Conservation (phyloP, 768 basidiomycete species). For the Pulveroboletus ravenelii region DNA sequence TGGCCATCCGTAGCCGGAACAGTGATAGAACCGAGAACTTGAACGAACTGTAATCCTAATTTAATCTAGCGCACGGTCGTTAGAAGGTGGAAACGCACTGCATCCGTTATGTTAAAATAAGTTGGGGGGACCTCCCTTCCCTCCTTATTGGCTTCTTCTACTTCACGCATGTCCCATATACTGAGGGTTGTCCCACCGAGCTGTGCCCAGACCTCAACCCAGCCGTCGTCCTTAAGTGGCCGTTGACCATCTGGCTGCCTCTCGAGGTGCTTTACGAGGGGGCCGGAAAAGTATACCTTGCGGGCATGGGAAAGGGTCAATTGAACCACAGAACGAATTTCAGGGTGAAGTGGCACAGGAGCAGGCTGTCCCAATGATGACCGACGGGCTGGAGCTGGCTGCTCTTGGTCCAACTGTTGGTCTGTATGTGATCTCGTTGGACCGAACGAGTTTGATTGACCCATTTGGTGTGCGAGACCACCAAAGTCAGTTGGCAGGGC, state of each 20-base stretch:
- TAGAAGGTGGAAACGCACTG: conserved; percentile 46
- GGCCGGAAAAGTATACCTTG: conserved; percentile 86
- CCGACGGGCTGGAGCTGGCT: conserved; percentile 13
- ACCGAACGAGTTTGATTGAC: conserved; percentile 31
- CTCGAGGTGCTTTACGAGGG: conserved; percentile 71
- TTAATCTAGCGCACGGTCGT: neutral
- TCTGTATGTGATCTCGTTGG: conserved; percentile 21
- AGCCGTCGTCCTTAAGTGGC: conserved; percentile 68
- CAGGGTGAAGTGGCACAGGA: conserved; percentile 62
- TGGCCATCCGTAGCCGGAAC: conserved; percentile 47
- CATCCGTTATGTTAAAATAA: conserved; percentile 86
- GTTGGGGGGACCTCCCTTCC: conserved; percentile 81
- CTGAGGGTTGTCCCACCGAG: conserved; percentile 85
- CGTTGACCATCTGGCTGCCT: conserved; percentile 71
- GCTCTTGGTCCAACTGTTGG: conserved; percentile 24
- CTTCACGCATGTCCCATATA: conserved; percentile 87
- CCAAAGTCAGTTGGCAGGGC: conserved; percentile 17
- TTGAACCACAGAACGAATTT: conserved; percentile 75
- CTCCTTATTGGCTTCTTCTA: conserved; percentile 76
- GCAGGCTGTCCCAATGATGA: conserved; percentile 15
- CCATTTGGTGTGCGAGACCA: conserved; percentile 27
- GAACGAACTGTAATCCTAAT: conserved; percentile 54
- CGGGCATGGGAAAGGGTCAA: conserved; percentile 72
- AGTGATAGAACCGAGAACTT: conserved; percentile 72
- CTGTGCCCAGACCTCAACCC: conserved; percentile 87